Conservation (phyloP, 179 eudicot genomes). For the Silene noctiflora region DNA sequence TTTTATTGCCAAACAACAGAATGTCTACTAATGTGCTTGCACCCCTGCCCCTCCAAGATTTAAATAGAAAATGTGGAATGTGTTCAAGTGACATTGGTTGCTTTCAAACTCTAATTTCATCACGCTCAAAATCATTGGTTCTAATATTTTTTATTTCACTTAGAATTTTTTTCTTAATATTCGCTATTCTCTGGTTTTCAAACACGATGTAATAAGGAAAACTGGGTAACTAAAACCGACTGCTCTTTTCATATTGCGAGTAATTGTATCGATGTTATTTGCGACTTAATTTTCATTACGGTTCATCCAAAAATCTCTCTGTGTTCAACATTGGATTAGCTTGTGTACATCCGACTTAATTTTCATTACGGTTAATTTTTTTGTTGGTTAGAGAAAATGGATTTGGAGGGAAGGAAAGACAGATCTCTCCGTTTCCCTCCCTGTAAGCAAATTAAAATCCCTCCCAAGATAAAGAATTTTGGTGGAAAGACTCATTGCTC, state of each 20-base stretch:
- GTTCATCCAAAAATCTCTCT: neutral
- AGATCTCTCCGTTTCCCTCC: too few species aligned
- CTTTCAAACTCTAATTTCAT: conserved; percentile 1
- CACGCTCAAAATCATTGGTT: neutral
- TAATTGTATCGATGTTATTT: neutral
- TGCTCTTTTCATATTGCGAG: neutral
- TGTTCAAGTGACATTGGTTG: neutral
- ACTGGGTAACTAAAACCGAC: neutral
- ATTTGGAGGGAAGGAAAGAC: neutral
- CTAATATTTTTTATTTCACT: neutral
- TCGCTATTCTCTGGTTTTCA: neutral
- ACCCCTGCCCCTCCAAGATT: neutral
- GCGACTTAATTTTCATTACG: neutral
- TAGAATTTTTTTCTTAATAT: neutral
- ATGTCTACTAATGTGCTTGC: neutral
- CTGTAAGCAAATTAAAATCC: neutral
- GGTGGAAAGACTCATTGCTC: neutral
- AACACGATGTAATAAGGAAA: too few species aligned
- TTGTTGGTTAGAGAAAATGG: neutral
- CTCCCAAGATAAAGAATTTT: neutral
- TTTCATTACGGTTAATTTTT: too few species aligned
- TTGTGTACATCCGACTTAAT: neutral
- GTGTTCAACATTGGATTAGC: neutral
- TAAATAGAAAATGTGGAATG: neutral
- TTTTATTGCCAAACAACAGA: neutral